Evolutionary conservation across 2,329 filamentous ascomycete genomes (phyloP).

Genomic region (Sclerotinia subarctica): DNA sequence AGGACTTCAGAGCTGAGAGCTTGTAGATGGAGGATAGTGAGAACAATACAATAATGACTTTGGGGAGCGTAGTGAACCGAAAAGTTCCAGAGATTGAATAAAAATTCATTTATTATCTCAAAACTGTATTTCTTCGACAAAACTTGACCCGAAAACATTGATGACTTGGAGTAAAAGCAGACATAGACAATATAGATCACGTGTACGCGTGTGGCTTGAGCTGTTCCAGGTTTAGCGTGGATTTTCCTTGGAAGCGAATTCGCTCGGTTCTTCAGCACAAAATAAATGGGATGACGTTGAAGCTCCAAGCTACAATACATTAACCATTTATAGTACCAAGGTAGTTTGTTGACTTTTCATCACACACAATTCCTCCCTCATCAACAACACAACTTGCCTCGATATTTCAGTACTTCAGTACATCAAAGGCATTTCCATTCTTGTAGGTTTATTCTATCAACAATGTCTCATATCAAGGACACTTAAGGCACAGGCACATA

Average conservation of each 20-base stretch:
- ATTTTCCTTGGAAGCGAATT: constrained; percentile 21
- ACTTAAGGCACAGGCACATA: not conserved
- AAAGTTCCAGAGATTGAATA: not conserved
- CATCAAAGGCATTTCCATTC: not conserved
- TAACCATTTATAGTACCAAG: constrained; percentile 10
- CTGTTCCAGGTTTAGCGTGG: constrained; percentile 13
- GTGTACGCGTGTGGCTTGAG: not conserved
- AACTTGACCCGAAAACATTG: not conserved
- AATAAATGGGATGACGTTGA: constrained; percentile 25
- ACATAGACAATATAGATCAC: not conserved
- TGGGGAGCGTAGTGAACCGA: not conserved
- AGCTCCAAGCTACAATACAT: constrained; percentile 22
- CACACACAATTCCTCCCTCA: not conserved
- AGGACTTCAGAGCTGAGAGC: not conserved
- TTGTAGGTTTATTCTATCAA: constrained; percentile 1
- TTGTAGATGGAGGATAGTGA: not conserved
- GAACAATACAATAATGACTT: too few relatives aligned
- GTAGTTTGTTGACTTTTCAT: constrained; percentile 16
- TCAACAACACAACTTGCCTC: not conserved
- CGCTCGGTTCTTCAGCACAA: constrained; percentile 12
- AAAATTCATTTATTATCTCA: not conserved
- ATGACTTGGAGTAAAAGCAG: not conserved
- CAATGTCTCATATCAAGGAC: not conserved
- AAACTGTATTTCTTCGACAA: not conserved
- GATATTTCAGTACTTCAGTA: not conserved